phyloP scores from a whole-genome alignment of 495 filamentous ascomycete genomes.

The Hyaloscypha finlandica region DNA sequence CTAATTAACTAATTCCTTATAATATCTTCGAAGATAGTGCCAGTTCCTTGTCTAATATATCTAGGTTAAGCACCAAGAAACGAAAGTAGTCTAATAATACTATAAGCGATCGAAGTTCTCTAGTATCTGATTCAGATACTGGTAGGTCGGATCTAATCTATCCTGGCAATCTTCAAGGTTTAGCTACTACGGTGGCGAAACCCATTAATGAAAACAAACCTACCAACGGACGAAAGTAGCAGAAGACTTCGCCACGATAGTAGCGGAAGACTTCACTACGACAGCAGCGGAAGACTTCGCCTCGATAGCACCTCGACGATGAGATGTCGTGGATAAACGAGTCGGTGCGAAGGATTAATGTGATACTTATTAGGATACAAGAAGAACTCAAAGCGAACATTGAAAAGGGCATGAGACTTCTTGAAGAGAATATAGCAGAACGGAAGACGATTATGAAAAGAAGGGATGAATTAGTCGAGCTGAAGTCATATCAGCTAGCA shows the following conservation, averaged over 20 bases:
- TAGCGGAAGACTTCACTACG: background rate
- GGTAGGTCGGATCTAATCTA: background rate
- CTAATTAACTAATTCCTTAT: background rate
- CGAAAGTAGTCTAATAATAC: background rate
- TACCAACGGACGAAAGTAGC: no score
- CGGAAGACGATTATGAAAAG: background rate
- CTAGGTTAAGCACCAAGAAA: background rate
- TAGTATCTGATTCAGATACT: background rate
- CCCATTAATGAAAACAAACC: background rate
- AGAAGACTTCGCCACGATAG: no score
- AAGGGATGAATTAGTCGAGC: background rate
- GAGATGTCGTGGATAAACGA: background rate
- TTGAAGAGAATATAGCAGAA: slow-evolving; percentile 1
- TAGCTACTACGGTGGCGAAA: background rate
- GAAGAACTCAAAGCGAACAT: background rate
- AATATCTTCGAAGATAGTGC: background rate
- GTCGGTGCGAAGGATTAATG: background rate
- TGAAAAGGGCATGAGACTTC: background rate
- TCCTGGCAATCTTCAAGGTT: background rate
- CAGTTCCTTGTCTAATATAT: background rate
- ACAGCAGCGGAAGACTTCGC: no score
- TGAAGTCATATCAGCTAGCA: background rate
- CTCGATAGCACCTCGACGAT: background rate
- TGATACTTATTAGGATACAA: background rate
- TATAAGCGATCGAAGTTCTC: background rate